phyloP scores from a whole-genome alignment of 2,329 filamentous ascomycete genomes.

The Alternaria atra region DNA sequence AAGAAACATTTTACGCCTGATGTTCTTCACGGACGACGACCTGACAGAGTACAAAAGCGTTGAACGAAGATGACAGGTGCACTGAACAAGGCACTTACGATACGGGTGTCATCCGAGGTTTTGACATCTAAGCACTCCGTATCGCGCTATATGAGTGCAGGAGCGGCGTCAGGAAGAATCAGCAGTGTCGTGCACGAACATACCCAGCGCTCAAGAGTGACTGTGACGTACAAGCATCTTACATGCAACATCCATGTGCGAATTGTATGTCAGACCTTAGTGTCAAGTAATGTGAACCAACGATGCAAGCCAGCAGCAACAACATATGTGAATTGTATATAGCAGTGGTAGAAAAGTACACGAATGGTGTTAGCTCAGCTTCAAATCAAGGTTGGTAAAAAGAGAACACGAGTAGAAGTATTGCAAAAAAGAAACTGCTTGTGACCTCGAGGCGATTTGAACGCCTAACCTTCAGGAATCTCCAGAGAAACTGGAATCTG shows the following conservation, averaged over 20 bases:
- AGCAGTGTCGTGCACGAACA: conserved; percentile 4
- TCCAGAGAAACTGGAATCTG: conserved; percentile 24
- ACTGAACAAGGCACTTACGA: not conserved
- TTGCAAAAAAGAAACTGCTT: not conserved
- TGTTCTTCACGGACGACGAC: not conserved
- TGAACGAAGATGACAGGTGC: not conserved
- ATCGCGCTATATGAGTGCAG: not conserved
- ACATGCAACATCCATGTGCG: not conserved
- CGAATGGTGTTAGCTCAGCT: too few relatives aligned
- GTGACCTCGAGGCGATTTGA: conserved; percentile 24
- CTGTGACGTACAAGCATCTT: not conserved
- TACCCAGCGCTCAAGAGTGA: conserved; percentile 1
- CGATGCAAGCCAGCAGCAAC: not conserved
- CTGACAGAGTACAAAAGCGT: not conserved
- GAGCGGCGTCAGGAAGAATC: not conserved
- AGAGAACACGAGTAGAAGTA: not conserved
- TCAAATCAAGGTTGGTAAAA: not conserved
- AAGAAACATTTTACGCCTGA: not conserved
- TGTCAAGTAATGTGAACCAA: not conserved
- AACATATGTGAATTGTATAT: not conserved
- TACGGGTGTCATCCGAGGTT: not conserved
- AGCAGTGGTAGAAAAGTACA: not conserved
- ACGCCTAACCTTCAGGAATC: conserved; percentile 23
- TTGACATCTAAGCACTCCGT: not conserved
- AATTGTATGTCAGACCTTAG: not conserved